Evolutionary conservation across 805 yeast species (phyloP), one percentile per base, ranked within the genome.

Genomic region (Myxozyma udenii): DNA sequence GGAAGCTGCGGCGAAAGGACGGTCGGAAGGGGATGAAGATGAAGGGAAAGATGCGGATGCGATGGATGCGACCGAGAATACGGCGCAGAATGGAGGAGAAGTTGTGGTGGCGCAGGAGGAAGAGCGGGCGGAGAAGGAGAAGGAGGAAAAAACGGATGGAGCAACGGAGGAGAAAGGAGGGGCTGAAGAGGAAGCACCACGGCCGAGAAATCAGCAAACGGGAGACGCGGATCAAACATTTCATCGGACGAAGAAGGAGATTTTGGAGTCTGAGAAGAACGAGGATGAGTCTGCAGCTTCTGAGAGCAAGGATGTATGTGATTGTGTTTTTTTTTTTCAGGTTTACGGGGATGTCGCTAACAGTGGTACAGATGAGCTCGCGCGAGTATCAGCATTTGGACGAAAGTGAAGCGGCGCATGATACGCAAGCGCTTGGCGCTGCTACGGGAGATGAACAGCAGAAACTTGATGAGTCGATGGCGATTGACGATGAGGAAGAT

Each of bases 141-240:
- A 22, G 19, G 45, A 44, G n/a, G 35, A 46, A 14, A 22, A 39
- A 14, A 22, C 25, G 6, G 48, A 21, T 14, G 16, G 35, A 16
- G 21, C 50, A 16, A 32, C 24, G 5, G 45, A 48, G 33, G 48
- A 37, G 6, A 42, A 44, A 21, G 30, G 36, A 2, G 19, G 28
- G 9, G 51, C 19, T 16, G 51, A 41, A 19, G 28, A 39, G 24
- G 28, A 41, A 21, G 21, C 42, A 14, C 68, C 65, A 36, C 73
- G 91, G 69, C n/a, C n/a, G n/a, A n/a, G n/a, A n/a, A n/a, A n/a
- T n/a, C 86, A 86, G 66, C 89, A 89, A 65, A 75, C 93, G 12
- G 98, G 98, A 46, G 97, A 90, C 68, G 80, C 95, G 0, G 66
- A 90, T 71, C 87, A 91, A 62, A 96, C 90, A 64, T 91, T 85